A percentile compares a stretch with the other conserved stretches of the same genome.
phyloP scores from a whole-genome alignment of 2,329 filamentous ascomycete species.

The Geosmithia morbida region DNA sequence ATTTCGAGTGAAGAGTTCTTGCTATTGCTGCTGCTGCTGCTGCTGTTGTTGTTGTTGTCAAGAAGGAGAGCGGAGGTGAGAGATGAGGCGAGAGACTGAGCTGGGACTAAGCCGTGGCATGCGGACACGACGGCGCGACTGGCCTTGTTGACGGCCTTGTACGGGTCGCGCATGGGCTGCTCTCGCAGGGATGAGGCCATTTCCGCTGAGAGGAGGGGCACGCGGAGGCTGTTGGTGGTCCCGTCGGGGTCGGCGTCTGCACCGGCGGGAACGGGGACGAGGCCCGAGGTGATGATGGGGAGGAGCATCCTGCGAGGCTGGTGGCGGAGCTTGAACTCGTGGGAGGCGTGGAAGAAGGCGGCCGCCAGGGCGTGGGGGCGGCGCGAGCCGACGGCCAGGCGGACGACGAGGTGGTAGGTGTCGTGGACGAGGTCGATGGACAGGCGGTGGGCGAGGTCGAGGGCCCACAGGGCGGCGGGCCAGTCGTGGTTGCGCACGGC shows the following conservation, averaged over 20 bases:
- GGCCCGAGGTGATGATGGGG: background rate
- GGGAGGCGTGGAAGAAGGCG: constrained; percentile 13
- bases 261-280: background rate
- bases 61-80: background rate
- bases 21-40: background rate
- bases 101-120: background rate
- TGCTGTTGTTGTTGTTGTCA: background rate
- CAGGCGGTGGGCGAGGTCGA: constrained; percentile 9
- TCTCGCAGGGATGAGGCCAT: background rate
- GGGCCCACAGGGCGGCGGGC: constrained; percentile 15
- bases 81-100: background rate
- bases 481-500: constrained; percentile 13
- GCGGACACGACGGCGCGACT: background rate
- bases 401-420: constrained; percentile 23
- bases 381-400: constrained; percentile 16
- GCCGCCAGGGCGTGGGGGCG: constrained; percentile 15
- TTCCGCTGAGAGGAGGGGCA: background rate
- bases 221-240: background rate
- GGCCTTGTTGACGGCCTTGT: background rate
- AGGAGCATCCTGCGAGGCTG: background rate
- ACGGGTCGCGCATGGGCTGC: background rate
- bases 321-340: background rate
- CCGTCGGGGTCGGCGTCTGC: too few species aligned
- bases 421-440: constrained; percentile 11
- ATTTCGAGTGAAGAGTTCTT: background rate